Percentiles rank a stretch among this genome's conserved stretches.
Conservation (phyloP, 1,284 basidiomycete species). For the Austroboletus rostrupii region DNA sequence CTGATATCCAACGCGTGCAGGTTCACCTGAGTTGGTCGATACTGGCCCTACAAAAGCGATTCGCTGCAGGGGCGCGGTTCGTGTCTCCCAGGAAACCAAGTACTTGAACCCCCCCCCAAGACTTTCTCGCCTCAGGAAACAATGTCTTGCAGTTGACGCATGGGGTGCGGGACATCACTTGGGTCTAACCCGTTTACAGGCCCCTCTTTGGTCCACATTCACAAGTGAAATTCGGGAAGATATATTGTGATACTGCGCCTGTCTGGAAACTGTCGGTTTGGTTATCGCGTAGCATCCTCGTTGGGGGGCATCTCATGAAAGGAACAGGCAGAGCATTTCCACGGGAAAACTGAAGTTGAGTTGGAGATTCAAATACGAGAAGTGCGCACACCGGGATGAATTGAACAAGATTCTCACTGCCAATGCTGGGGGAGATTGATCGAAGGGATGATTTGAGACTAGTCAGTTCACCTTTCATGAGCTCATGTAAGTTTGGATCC, state of each 20-base stretch:
- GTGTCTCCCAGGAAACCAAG: constrained; percentile 61
- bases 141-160: constrained; percentile 58
- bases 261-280: constrained; percentile 47
- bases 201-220: constrained; percentile 59
- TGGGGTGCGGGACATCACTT: constrained; percentile 56
- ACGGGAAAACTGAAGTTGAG: constrained; percentile 51
- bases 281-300: constrained; percentile 55
- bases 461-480: too few species aligned
- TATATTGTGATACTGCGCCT: constrained; percentile 49
- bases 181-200: constrained; percentile 49
- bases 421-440: constrained; percentile 22
- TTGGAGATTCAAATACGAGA: constrained; percentile 61
- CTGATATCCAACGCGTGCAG: constrained; percentile 29
- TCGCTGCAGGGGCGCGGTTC: constrained; percentile 81
- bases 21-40: constrained; percentile 75
- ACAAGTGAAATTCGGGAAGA: constrained; percentile 41
- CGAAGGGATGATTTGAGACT: background rate
- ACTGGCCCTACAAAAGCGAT: constrained; percentile 86
- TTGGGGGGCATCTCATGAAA: constrained; percentile 58
- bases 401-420: constrained; percentile 46
- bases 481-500: too few species aligned
- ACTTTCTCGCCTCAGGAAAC: constrained; percentile 63
- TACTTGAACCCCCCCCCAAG: constrained; percentile 62
- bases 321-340: constrained; percentile 65
- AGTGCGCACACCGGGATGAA: constrained; percentile 48